Evolutionary conservation across 2,329 filamentous ascomycete genomes (phyloP).

Genomic region (Triangularia verruculosa): DNA sequence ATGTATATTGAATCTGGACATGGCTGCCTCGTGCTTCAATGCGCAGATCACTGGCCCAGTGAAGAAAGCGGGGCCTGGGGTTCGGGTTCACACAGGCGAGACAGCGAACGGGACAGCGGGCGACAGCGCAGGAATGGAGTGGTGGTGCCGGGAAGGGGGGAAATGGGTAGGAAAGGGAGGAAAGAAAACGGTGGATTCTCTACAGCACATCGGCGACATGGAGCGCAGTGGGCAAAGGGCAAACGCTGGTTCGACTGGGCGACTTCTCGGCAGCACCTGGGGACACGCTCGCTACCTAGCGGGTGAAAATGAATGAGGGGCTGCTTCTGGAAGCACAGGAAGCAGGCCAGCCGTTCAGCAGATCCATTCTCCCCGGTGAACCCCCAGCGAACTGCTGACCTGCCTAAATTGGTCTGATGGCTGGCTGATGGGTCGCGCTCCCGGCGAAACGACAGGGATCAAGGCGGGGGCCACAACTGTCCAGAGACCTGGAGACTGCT

Average conservation of each 20-base stretch:
- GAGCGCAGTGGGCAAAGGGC: conserved; percentile 4
- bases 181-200: conserved; percentile 9
- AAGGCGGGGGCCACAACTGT: conserved; percentile 26
- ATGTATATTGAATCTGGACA: conserved; percentile 25
- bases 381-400: conserved; percentile 28
- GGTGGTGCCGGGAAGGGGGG: conserved; percentile 5
- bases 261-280: not conserved
- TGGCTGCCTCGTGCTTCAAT: conserved; percentile 23
- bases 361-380: too few relatives aligned
- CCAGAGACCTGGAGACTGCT: conserved; percentile 5
- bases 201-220: conserved; percentile 6
- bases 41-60: conserved; percentile 20
- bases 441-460: conserved; percentile 23
- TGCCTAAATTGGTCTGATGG: conserved; percentile 33
- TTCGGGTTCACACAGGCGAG: conserved; percentile 8
- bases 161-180: conserved; percentile 6
- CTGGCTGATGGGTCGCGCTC: conserved; percentile 25
- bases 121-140: conserved; percentile 13
- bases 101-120: not conserved
- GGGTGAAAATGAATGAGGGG: conserved; percentile 18
- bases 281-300: conserved; percentile 3
- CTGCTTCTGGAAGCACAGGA: conserved; percentile 28
- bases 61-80: conserved; percentile 19
- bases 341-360: conserved; percentile 24
- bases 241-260: conserved; percentile 3